Evolutionary conservation across 2,329 filamentous ascomycete species (phyloP), one percentile per base, ranked within the genome.

Genomic region (Fusarium incarnatum): DNA sequence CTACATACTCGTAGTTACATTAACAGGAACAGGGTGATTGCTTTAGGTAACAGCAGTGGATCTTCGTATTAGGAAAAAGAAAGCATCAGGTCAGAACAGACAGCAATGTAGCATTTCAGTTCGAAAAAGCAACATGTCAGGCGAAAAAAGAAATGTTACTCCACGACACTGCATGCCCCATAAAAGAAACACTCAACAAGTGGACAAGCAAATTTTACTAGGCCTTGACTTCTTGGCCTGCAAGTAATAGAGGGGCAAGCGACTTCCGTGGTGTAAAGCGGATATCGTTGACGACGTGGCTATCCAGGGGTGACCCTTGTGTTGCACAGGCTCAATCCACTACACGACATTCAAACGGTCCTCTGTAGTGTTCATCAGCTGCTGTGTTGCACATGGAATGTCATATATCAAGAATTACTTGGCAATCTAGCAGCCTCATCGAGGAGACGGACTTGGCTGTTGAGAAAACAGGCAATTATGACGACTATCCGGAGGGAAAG

Each of bases 281-380:
- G 34, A 20, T 27, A 45, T 59, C 53, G 32, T 46, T 70, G 67
- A 70, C 67, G 62, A 70, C 41, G 67, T 70, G 62, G 67, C 67
- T 69, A 40, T 7, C 12, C 16, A 15, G 27, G 32, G 32, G 18
- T n/a, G 22, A 42, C 23, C 30, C 32, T 20, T 59, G 46, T 20
- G 30, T 28, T 20, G 23, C 28, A 45, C 20, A 45, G 1, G 12
- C 20, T n/a, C 27, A 70, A 13, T 53, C 22, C 20, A 58, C 25
- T 52, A 28, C 30, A 45, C 25, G 16, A 25, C 46, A 20, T 20
- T 37, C 25, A 20, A 27, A 53, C 49, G 30, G 34, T 41, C 46
- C 45, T 40, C n/a, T 61, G 45, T 70, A 3, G 18, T 15, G 18
- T 7, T 23, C 20, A 20, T 32, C 40, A 48, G 22, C 52, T 63